A percentile compares a stretch with the other conserved stretches of the same genome.
Conservation (phyloP, 2,329 filamentous ascomycete species). For the Clarireedia paspali region DNA sequence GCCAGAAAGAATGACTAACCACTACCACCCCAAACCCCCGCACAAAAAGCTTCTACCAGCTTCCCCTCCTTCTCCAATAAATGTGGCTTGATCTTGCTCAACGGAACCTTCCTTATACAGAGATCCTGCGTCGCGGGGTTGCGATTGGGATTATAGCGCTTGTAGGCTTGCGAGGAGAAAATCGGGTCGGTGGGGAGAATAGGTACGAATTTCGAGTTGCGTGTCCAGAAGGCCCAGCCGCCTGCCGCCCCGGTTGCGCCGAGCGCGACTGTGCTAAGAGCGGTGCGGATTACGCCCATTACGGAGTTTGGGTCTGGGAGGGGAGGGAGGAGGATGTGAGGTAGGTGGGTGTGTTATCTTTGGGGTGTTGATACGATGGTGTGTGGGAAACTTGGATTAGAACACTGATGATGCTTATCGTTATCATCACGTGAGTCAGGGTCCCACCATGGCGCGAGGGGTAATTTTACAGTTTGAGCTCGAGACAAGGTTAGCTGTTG, state of each 20-base stretch:
- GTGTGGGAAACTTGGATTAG: not conserved
- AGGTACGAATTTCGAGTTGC: slow-evolving; percentile 38
- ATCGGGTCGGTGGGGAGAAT: slow-evolving; percentile 51
- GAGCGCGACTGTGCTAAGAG: slow-evolving; percentile 16
- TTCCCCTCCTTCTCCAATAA: slow-evolving; percentile 60
- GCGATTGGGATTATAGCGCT: slow-evolving; percentile 51
- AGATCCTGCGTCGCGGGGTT: slow-evolving; percentile 60
- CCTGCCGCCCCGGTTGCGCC: slow-evolving; percentile 16
- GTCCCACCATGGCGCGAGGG: not conserved
- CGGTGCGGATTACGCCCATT: slow-evolving; percentile 18
- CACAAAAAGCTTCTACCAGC: slow-evolving; percentile 33
- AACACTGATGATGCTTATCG: not conserved
- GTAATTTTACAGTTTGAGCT: too few relatives aligned
- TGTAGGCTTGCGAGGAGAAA: slow-evolving; percentile 49
- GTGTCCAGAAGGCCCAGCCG: slow-evolving; percentile 19
- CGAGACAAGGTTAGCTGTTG: too few relatives aligned
- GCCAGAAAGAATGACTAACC: slow-evolving; percentile 38
- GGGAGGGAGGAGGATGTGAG: not conserved
- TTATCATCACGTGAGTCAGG: not conserved
- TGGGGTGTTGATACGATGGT: too few relatives aligned
- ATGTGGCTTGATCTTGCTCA: slow-evolving; percentile 57
- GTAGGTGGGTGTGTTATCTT: not conserved
- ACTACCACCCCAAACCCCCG: slow-evolving; percentile 26
- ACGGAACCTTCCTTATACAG: slow-evolving; percentile 52
- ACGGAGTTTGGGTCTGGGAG: not conserved